A percentile compares a stretch with the other conserved stretches of the same genome.
Evolutionary conservation across 2,329 filamentous ascomycete species (phyloP).

Genomic region (Graphilbum ipis-grandicollis): DNA sequence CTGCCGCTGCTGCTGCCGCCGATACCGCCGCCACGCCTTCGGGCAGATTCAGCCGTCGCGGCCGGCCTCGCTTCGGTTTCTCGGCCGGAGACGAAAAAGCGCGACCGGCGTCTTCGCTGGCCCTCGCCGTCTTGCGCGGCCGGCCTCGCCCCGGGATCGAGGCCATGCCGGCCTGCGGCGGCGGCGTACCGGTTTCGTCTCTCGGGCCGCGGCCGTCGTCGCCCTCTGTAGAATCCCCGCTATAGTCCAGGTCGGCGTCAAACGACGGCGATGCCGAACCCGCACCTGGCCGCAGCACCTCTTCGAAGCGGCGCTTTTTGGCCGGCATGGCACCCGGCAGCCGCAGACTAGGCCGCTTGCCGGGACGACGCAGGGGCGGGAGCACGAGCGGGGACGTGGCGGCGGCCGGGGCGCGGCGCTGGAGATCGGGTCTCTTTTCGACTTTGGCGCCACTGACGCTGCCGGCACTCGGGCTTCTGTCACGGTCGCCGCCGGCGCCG

Average conservation of each 20-base stretch:
- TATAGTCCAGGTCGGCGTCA: neutral
- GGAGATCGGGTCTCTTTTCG: neutral
- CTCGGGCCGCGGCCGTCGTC: neutral
- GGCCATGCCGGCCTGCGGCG: no score
- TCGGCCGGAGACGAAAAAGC: no score
- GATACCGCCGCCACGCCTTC: neutral
- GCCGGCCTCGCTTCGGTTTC: neutral
- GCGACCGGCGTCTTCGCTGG: no score
- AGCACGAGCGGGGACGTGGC: no score
- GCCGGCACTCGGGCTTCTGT: neutral
- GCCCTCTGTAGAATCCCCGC: neutral
- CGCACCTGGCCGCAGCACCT: no score
- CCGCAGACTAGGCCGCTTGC: constrained; percentile 27
- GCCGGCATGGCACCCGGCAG: constrained; percentile 25
- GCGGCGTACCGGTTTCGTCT: no score
- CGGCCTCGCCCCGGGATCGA: no score
- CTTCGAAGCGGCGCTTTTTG: constrained; percentile 13
- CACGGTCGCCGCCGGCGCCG: neutral
- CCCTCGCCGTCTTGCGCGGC: no score
- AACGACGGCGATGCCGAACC: constrained; percentile 7
- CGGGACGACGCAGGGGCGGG: no score
- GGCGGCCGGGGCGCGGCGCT: constrained; percentile 7
- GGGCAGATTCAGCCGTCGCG: no score
- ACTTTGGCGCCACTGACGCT: neutral
- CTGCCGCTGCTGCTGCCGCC: constrained; percentile 6